Percentiles rank a stretch among this genome's conserved stretches.
These are phyloP conservation scores for Mycena venus DNA, from an alignment of 768 basidiomycete species.

Conservation along the genomic window DNA sequence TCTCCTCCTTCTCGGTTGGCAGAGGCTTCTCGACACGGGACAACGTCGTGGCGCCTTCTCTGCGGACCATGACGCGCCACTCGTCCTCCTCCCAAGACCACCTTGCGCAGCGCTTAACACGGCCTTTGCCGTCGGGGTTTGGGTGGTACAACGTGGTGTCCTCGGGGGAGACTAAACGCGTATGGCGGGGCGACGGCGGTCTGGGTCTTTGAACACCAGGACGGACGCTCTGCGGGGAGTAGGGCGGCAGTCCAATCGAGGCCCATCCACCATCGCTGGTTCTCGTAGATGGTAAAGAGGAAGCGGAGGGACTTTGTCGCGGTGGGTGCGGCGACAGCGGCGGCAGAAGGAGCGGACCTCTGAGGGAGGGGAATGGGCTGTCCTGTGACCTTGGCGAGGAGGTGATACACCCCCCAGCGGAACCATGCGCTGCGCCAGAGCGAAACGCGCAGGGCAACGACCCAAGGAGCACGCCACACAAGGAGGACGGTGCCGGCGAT, in stretches of 20 bases:
- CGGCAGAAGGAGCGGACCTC: slow-evolving; percentile 46
- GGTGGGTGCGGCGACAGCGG: slow-evolving; percentile 44
- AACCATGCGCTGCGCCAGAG: slow-evolving; percentile 78
- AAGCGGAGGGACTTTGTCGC: slow-evolving; percentile 73
- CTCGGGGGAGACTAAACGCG: slow-evolving; percentile 75
- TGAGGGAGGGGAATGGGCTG: slow-evolving; percentile 59
- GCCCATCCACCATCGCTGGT: slow-evolving; percentile 98
- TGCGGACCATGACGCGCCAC: slow-evolving; percentile 83
- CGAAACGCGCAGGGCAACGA: slow-evolving; percentile 62
- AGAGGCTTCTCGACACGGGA: slow-evolving; percentile 73
- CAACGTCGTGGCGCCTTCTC: slow-evolving; percentile 60
- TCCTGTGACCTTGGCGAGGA: slow-evolving; percentile 68
- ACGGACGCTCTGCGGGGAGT: slow-evolving; percentile 89
- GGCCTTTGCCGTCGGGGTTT: slow-evolving; percentile 55
- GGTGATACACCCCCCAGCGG: slow-evolving; percentile 70
- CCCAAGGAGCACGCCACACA: slow-evolving; percentile 79
- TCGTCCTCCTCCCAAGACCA: slow-evolving; percentile 96
- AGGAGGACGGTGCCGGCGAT: slow-evolving; percentile 70
- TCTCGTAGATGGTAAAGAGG: slow-evolving; percentile 92
- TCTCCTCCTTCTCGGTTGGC: slow-evolving; percentile 65
- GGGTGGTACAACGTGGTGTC: slow-evolving; percentile 68
- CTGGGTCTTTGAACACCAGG: slow-evolving; percentile 79
- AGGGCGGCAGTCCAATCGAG: slow-evolving; percentile 96
- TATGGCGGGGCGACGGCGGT: slow-evolving; percentile 78
- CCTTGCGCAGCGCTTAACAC: slow-evolving; percentile 77